phyloP scores from a whole-genome alignment of 2,329 filamentous ascomycete species.

The Fusarium piperis region DNA sequence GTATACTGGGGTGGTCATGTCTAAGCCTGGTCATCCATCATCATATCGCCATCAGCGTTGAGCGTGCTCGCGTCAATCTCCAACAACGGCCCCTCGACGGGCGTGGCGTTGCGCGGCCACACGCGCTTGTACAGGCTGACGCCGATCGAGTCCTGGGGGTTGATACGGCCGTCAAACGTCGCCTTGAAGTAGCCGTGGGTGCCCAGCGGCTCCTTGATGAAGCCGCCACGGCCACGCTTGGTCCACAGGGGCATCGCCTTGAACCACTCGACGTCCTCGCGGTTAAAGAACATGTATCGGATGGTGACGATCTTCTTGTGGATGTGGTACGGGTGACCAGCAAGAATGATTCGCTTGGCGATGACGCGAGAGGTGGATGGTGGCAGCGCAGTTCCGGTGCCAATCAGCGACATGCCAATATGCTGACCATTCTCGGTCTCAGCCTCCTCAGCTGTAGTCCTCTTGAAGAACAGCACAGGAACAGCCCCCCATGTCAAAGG shows the following conservation, averaged over 20 bases:
- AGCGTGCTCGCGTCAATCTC: constrained; percentile 43
- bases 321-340: constrained; percentile 97
- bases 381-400: constrained; percentile 85
- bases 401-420: constrained; percentile 76
- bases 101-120: constrained; percentile 76
- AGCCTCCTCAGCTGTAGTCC: constrained; percentile 55
- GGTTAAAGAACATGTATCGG: constrained; percentile 99
- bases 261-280: constrained; percentile 96
- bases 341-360: constrained; percentile 92
- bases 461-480: constrained; percentile 88
- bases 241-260: constrained; percentile 97
- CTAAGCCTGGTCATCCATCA: constrained; percentile 48
- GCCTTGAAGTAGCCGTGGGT: constrained; percentile 99
- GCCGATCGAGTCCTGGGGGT: constrained; percentile 92
- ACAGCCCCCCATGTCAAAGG: constrained; percentile 94
- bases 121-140: constrained; percentile 89
- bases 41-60: constrained; percentile 45
- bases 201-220: constrained; percentile 91
- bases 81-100: constrained; percentile 56
- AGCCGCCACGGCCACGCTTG: constrained; percentile 85
- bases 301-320: constrained; percentile 98
- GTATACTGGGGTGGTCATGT: constrained; percentile 43
- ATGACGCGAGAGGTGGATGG: constrained; percentile 82
- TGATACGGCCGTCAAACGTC: constrained; percentile 94
- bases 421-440: constrained; percentile 54